Base-by-base conservation (phyloP, 164 flowering plant species). In the Dillenia suffruticosa region DNA sequence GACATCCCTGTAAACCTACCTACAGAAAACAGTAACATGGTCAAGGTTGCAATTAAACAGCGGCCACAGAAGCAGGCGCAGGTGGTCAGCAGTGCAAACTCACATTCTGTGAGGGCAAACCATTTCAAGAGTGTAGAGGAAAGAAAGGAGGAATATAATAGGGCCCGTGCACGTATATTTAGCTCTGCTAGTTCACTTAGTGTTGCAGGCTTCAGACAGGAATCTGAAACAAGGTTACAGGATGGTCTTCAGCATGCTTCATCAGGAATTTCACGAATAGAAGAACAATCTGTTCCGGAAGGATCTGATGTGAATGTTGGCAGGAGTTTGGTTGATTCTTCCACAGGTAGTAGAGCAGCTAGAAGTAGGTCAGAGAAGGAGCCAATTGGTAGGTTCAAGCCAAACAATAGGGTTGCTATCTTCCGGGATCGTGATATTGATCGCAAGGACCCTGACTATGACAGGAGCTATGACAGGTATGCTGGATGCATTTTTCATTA, bases 391-490 rank as follows among this genome's bases (percentile, higher is more conserved):
- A 82, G 97, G 76, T 64, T 69, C 74, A 88, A 68, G 67, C 63
- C 84, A 49, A 89, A 81, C 75, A 94, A 46, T 62, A 81, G 88
- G 76, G 99, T 95, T 61, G 99, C 99, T 59, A 90, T 95, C 56
- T 86, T 92, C 64, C 84, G 99, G 26, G 99, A 95, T 50, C 96
- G 96, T 68, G 99, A 92, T 49, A 66, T 88, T 70, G 99, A 95
- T 10, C 80, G 90, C 11, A 88, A 86, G 67, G 97, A 95, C 59
- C 99, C 97, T 61, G 99, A 95, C 70, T 95, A 85, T 82, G 89
- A 95, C 74, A 78, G 99, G 72, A 95, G 62, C 81, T 92, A 95
- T 74, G 97, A 95, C 46, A 88, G 96, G 97, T 89, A 75, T 46
- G 53, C 12, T 48, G 32, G n/a, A 7, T 32, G 40, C 40, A 32